phyloP scores from a whole-genome alignment of 1,284 basidiomycete genomes.

The Cutaneotrichosporon sp. region DNA sequence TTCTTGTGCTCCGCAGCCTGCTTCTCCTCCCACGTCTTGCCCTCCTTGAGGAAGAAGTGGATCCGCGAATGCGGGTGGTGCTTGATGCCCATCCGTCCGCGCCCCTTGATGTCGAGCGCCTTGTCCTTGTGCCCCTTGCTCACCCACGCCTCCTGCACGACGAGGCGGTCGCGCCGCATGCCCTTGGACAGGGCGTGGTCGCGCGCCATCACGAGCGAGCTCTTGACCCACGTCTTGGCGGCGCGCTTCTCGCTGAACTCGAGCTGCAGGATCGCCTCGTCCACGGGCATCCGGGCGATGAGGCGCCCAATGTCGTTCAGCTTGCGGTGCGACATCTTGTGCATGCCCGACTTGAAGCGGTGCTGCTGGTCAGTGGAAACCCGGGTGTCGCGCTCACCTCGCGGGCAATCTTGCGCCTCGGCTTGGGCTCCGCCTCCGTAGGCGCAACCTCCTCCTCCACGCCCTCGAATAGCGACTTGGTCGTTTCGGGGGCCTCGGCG shows the following conservation, averaged over 20 bases:
- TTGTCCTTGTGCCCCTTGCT: constrained; percentile 68
- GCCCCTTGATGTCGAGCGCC: constrained; percentile 77
- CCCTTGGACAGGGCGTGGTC: constrained; percentile 82
- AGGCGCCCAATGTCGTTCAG: constrained; percentile 81
- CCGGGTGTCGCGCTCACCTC: constrained; percentile 4
- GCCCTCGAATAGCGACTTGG: constrained; percentile 10
- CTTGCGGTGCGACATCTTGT: constrained; percentile 91
- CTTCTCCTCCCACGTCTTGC: constrained; percentile 70
- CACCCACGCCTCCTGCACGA: constrained; percentile 92
- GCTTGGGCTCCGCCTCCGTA: constrained; percentile 26
- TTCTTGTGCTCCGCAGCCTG: constrained; percentile 60
- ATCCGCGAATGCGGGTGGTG: constrained; percentile 72
- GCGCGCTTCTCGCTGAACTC: constrained; percentile 88
- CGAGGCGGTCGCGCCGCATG: constrained; percentile 65
- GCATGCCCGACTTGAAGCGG: constrained; percentile 62
- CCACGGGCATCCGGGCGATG: constrained; percentile 81
- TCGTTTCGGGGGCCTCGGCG: not conserved
- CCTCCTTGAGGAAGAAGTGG: constrained; percentile 74
- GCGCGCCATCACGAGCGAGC: constrained; percentile 79
- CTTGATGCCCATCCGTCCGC: constrained; percentile 74
- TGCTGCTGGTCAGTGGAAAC: too few relatives aligned
- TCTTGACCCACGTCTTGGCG: constrained; percentile 69
- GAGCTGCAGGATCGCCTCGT: constrained; percentile 94
- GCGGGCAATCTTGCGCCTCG: constrained; percentile 16
- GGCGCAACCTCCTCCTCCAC: constrained; percentile 4